Percentiles rank a stretch among this genome's conserved stretches.
These are phyloP conservation scores for Arachnopeziza araneosa DNA, from an alignment of 2,329 filamentous ascomycete species.

Conservation along the genomic window DNA sequence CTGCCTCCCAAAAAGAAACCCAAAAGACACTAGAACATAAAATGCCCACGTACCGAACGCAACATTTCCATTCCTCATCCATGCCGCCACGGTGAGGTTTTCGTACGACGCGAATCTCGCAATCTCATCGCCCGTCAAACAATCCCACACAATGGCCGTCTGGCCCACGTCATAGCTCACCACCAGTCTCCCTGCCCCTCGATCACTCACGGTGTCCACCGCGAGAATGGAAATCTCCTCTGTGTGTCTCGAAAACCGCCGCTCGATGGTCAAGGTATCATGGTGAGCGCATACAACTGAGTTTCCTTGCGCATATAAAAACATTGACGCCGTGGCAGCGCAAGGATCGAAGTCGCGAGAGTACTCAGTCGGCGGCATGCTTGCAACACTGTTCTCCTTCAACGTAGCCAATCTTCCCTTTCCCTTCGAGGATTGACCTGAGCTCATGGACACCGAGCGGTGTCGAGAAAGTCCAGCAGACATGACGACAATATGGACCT, in stretches of 20 bases:
- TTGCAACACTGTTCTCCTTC: slow-evolving; percentile 44
- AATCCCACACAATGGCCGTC: slow-evolving; percentile 94
- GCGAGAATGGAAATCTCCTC: slow-evolving; percentile 80
- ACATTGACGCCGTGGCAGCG: slow-evolving; percentile 83
- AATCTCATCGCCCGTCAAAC: slow-evolving; percentile 85
- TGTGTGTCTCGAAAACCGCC: slow-evolving; percentile 75
- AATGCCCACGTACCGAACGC: slow-evolving; percentile 70
- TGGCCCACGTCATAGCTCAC: slow-evolving; percentile 90
- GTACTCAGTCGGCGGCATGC: slow-evolving; percentile 43
- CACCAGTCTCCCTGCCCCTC: slow-evolving; percentile 76
- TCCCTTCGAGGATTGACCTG: slow-evolving; percentile 46
- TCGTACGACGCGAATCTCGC: slow-evolving; percentile 92
- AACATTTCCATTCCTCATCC: slow-evolving; percentile 97
- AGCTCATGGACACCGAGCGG: slow-evolving; percentile 54
- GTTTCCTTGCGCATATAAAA: slow-evolving; percentile 81
- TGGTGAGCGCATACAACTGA: slow-evolving; percentile 85
- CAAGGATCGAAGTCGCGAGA: slow-evolving; percentile 72
- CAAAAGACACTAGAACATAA: not conserved
- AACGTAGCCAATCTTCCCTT: slow-evolving; percentile 41
- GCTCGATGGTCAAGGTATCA: slow-evolving; percentile 84
- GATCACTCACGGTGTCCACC: slow-evolving; percentile 87
- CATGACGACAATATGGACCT: slow-evolving; percentile 43
- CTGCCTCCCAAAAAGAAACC: not conserved
- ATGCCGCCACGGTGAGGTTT: slow-evolving; percentile 74
- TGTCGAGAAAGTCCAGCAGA: slow-evolving; percentile 52